Base-by-base conservation (phyloP, 2,329 filamentous ascomycete genomes). In the Diaporthe sp. region DNA sequence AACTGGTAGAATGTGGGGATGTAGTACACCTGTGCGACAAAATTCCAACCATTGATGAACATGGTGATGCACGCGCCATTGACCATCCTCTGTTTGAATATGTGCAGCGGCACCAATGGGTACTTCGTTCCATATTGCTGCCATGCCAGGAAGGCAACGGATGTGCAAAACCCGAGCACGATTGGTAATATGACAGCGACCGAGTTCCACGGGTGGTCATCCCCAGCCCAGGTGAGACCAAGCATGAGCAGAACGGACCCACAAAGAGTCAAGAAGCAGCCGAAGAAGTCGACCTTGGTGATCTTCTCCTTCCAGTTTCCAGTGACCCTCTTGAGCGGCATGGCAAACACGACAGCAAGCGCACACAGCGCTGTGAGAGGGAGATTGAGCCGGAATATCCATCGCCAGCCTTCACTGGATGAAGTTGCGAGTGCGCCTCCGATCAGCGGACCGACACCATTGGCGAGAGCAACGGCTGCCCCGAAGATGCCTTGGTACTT, bases 1-100 rank as follows among this genome's bases (percentile, higher is more conserved):
- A 77, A 71, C 38, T 77, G 77, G 45, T 77, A 77, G 57, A 75
- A 77, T 64, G 77, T 17, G 64, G 77, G 28, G 67, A 76, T 72
- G 28, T 77, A 77, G 40, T 75, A 77, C 1, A 77, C 57, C 22
- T 77, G 76, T 22, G 40, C 55, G 54, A 76, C 77, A 25, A 76
- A 75, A n/a, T 72, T 72, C 35, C 76, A 77, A 7, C 77, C 77
- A 0, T 74, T 76, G 42, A 77, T 73, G 54, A 77, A 77, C 19
- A 71, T 58, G 15, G 71, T 73, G 22, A 75, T 47, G 12, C 69
- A 61, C 0, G 64, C 68, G 9, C 74, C 76, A 1, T 67, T 57
- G 4, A 76, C 74, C 19, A 73, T 76, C 28, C 30, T 30, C 7
- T 75, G 64, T 30, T 38, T 73, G 52, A 77, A 77, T 19, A 76